Base-by-base conservation (phyloP, 768 basidiomycete species). In the Tylopilus balloui region DNA sequence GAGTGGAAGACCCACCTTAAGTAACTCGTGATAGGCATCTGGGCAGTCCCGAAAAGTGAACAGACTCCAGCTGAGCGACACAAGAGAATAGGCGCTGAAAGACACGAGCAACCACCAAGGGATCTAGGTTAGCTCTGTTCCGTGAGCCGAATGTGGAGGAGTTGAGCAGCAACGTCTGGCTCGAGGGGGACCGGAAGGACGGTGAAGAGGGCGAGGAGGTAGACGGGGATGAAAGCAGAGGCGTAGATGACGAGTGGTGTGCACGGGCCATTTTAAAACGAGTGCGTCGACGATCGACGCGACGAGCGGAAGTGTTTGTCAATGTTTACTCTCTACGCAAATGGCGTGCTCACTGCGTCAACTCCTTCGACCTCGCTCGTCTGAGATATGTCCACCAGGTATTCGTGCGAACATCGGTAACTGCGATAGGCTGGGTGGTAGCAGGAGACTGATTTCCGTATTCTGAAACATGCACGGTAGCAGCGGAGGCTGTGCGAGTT, bases 21-120 rank as follows among this genome's bases (percentile, higher is more conserved):
- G 70, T 45, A 90, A 65, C 63, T 86, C 84, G 12, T 77, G 72
- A 55, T 90, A 87, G 5, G 88, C 88, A 55, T 90, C 86, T 34
- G 86, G 84, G 62, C 86, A 87, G 56, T 91, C 88, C 58, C 78
- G 70, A 58, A 88, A 85, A 3, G 82, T 82, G 55, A 81, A 77
- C 36, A 90, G 60, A 2, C 88, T 88, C 76, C 80, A 79, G 10
- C 89, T 87, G 17, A 91, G 78, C 10, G 83, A 85, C 70, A 80
- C 81, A 10, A 91, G 76, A 15, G 84, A 84, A 62, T 87, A 91
- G 2, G 88, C 81, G 12, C 89, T 88, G 54, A 88, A 88, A 2
- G 83, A 72, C 2, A 91, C 83, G 12, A 91, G 76, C 9, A 88
- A 60, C 87, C 87, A 90, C 84, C 85, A 92, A 3, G 88, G 88